Evolutionary conservation across 1,284 basidiomycete species (phyloP).

Genomic region (Volvariella volvacea): DNA sequence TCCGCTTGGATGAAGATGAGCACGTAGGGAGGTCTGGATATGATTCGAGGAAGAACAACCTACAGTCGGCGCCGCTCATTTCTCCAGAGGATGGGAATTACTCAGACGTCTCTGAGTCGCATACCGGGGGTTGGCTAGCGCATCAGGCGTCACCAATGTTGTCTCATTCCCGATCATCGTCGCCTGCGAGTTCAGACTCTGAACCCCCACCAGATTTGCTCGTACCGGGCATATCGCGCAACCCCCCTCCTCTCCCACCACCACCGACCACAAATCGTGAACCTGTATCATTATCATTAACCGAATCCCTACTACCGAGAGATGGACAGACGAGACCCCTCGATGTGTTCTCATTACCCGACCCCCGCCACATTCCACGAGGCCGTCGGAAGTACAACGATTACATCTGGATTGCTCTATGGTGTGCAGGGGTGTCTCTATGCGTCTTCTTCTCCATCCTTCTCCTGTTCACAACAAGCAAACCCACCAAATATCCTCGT

Average conservation of each 20-base stretch:
- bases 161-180: conserved; percentile 32
- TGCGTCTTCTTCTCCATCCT: conserved; percentile 59
- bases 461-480: conserved; percentile 45
- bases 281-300: conserved; percentile 53
- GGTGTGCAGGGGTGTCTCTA: conserved; percentile 50
- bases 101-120: conserved; percentile 23
- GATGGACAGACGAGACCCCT: conserved; percentile 55
- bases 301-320: conserved; percentile 68
- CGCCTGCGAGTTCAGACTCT: conserved; percentile 41
- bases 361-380: conserved; percentile 57
- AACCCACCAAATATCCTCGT: conserved; percentile 32
- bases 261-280: conserved; percentile 28
- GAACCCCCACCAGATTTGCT: conserved; percentile 33
- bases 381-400: conserved; percentile 66
- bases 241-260: conserved; percentile 19
- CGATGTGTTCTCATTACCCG: conserved; percentile 67
- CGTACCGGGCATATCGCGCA: conserved; percentile 17
- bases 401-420: conserved; percentile 61
- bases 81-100: conserved; percentile 28
- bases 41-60: conserved; percentile 34
- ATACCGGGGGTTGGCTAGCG: conserved; percentile 61
- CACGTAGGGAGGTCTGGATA: conserved; percentile 24
- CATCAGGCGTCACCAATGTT: conserved; percentile 49
- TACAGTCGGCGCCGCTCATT: conserved; percentile 48
- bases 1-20: conserved; percentile 58